phyloP scores from a whole-genome alignment of 495 filamentous ascomycete genomes.

The Penicillium herquei region DNA sequence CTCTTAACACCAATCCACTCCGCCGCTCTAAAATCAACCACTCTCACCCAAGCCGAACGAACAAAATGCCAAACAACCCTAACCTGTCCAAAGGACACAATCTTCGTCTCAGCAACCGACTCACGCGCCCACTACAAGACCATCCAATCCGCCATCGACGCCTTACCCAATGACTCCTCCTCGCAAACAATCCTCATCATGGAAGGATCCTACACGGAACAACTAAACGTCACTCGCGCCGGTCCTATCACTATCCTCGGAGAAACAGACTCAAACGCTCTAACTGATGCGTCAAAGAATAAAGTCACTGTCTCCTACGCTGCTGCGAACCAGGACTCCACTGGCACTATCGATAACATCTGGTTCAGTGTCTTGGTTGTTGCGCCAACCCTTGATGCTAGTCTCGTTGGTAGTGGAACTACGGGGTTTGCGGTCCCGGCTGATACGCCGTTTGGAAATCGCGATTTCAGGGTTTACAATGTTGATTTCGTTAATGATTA shows the following conservation, averaged over 20 bases:
- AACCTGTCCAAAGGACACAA: slow-evolving; percentile 49
- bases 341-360: slow-evolving; percentile 52
- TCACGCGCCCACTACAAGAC: slow-evolving; percentile 41
- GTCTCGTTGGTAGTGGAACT: slow-evolving; percentile 53
- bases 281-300: slow-evolving; percentile 39
- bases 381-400: slow-evolving; percentile 55
- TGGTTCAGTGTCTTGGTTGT: slow-evolving; percentile 55
- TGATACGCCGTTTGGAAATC: slow-evolving; percentile 56
- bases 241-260: slow-evolving; percentile 56
- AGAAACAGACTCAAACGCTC: slow-evolving; percentile 38
- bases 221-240: slow-evolving; percentile 58
- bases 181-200: slow-evolving; percentile 54
- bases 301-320: slow-evolving; percentile 50
- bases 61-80: slow-evolving; percentile 18
- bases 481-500: slow-evolving; percentile 59
- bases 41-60: not conserved
- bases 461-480: slow-evolving; percentile 59
- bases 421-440: slow-evolving; percentile 55
- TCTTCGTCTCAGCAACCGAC: slow-evolving; percentile 43
- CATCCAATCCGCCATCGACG: slow-evolving; percentile 52
- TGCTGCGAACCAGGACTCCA: slow-evolving; percentile 44
- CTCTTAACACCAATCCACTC: not conserved
- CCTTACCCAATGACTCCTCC: slow-evolving; percentile 50
- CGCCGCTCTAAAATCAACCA: not conserved
- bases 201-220: slow-evolving; percentile 55